Evolutionary conservation across 768 basidiomycete genomes (phyloP).

Genomic region (Panellus pusillus): DNA sequence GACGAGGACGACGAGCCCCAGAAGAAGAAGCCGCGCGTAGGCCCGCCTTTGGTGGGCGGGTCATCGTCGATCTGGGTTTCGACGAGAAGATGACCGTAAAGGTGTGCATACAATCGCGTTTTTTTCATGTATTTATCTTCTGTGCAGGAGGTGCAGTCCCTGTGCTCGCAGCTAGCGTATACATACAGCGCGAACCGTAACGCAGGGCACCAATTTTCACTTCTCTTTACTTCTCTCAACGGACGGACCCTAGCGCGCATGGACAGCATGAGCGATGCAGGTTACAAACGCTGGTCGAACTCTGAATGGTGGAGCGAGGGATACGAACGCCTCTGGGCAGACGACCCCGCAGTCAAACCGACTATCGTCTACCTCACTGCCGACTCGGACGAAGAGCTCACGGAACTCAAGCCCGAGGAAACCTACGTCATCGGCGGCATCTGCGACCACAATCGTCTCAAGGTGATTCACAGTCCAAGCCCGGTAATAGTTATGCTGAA

Average conservation of each 20-base stretch:
- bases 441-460: constrained; percentile 94
- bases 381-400: constrained; percentile 84
- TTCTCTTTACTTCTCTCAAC: constrained; percentile 81
- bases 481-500: constrained; percentile 16
- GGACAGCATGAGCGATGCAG: constrained; percentile 62
- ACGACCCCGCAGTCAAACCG: constrained; percentile 35
- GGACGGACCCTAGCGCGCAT: constrained; percentile 67
- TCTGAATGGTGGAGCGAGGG: constrained; percentile 83
- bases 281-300: constrained; percentile 77
- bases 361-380: constrained; percentile 91
- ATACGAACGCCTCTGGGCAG: constrained; percentile 68
- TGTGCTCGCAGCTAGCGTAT: constrained; percentile 89
- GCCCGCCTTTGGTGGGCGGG: constrained; percentile 47
- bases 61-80: constrained; percentile 88
- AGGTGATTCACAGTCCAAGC: constrained; percentile 43
- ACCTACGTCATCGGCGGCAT: constrained; percentile 96
- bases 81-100: constrained; percentile 93
- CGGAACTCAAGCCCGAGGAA: constrained; percentile 79
- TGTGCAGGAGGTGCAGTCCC: constrained; percentile 84
- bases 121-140: neutral
- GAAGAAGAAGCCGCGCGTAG: constrained; percentile 32
- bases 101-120: constrained; percentile 46
- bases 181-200: constrained; percentile 86
- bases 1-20: constrained; percentile 41
- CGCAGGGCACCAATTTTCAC: constrained; percentile 65